Evolutionary conservation across 129 eudicot species (phyloP).

Genomic region (Centrapalus pauciflorus): DNA sequence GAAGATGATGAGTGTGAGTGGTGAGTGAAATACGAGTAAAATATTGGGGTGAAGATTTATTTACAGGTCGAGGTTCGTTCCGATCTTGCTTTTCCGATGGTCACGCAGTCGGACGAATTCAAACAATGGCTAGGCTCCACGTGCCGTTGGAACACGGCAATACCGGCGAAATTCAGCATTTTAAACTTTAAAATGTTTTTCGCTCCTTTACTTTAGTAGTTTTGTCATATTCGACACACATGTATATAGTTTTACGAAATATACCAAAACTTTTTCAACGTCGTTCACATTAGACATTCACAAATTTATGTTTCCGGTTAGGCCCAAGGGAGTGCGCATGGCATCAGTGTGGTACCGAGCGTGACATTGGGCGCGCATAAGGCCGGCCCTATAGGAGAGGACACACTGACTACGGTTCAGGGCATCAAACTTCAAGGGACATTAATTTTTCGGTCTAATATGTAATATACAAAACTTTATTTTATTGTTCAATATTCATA

Average conservation of each 20-base stretch:
- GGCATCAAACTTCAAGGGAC: too few species aligned
- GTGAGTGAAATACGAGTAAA: constrained; percentile 15
- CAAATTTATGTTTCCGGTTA: not conserved
- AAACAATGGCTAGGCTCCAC: constrained; percentile 16
- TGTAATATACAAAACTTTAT: too few species aligned
- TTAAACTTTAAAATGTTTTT: not conserved
- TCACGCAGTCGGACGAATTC: constrained; percentile 21
- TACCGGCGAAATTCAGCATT: constrained; percentile 16
- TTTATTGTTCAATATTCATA: too few species aligned
- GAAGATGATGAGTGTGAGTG: constrained; percentile 10
- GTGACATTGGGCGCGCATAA: too few species aligned
- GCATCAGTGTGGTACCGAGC: too few species aligned
- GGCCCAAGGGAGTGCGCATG: too few species aligned
- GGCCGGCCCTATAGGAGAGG: too few species aligned
- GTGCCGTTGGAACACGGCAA: constrained; percentile 16
- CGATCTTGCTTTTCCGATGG: constrained; percentile 12
- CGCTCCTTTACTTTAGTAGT: not conserved
- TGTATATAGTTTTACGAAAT: not conserved
- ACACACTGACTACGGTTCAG: too few species aligned
- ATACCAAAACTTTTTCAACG: not conserved
- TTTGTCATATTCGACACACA: not conserved
- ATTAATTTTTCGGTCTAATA: too few species aligned
- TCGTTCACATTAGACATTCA: not conserved
- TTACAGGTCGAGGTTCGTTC: constrained; percentile 17
- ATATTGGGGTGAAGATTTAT: constrained; percentile 11